phyloP scores from a whole-genome alignment of 2,329 filamentous ascomycete genomes.

The Leptographium wingfieldii region DNA sequence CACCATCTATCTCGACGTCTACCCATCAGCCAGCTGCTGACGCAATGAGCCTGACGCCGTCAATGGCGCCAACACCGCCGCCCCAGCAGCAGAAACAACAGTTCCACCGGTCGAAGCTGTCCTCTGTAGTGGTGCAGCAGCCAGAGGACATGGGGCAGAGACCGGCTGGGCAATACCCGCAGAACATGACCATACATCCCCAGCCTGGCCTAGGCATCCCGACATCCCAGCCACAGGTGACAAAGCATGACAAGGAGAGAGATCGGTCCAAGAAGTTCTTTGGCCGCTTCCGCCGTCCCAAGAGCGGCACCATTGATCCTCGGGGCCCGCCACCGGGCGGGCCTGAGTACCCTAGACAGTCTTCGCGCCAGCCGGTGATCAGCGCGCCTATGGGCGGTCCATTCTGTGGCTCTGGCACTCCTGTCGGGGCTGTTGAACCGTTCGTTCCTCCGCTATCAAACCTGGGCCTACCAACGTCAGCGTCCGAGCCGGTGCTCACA shows the following conservation, averaged over 20 bases:
- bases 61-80: slow-evolving; percentile 3
- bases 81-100: slow-evolving; percentile 1
- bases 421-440: neutral
- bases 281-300: slow-evolving; percentile 6
- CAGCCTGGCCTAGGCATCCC: neutral
- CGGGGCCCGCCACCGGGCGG: slow-evolving; percentile 15
- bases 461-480: neutral
- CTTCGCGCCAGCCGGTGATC: neutral
- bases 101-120: neutral
- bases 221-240: neutral
- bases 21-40: neutral
- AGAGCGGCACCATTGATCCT: slow-evolving; percentile 5
- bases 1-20: slow-evolving; percentile 4
- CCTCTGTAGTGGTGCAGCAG: neutral
- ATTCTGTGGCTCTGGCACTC: neutral
- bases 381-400: neutral
- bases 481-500: neutral
- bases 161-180: neutral
- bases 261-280: slow-evolving; percentile 14
- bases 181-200: neutral
- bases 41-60: neutral
- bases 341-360: slow-evolving; percentile 11
- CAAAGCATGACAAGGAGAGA: slow-evolving; percentile 13
- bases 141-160: neutral
- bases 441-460: neutral